These are phyloP conservation scores for Haplosporangium sp. DNA, from an alignment of 371 early-diverging fungal species.

Conservation along the genomic window DNA sequence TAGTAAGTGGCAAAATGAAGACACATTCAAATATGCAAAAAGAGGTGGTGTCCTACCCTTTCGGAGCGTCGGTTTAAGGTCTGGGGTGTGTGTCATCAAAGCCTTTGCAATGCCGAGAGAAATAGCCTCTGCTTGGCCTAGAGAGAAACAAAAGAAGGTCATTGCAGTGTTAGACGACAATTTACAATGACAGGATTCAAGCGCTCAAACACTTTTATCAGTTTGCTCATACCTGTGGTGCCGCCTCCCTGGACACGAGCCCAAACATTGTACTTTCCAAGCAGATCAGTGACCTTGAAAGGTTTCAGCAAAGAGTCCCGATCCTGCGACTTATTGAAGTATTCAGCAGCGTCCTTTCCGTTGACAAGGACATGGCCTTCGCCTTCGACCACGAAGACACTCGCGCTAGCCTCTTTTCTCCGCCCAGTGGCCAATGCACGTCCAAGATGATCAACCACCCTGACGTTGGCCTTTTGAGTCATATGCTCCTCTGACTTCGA, in stretches of 20 bases:
- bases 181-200: neutral
- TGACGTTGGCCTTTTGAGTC: constrained; percentile 54
- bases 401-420: constrained; percentile 87
- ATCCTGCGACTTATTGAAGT: constrained; percentile 78
- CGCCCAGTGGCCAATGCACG: constrained; percentile 85
- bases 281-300: constrained; percentile 70
- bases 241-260: constrained; percentile 90
- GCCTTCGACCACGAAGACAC: constrained; percentile 84
- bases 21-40: neutral
- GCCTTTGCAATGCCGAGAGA: constrained; percentile 87
- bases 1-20: neutral
- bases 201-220: neutral
- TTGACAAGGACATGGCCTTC: constrained; percentile 86
- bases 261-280: constrained; percentile 91
- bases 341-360: constrained; percentile 78
- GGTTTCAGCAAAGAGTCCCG: constrained; percentile 80
- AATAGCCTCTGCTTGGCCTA: constrained; percentile 90
- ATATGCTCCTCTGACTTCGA: constrained; percentile 43
- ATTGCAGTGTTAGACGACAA: neutral
- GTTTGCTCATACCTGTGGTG: constrained; percentile 65
- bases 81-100: constrained; percentile 76
- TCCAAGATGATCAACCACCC: constrained; percentile 77
- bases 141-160: neutral
- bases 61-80: constrained; percentile 68
- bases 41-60: constrained; percentile 58